Percentiles rank a stretch among this genome's conserved stretches.
Conservation (phyloP, 2,329 filamentous ascomycete species). For the Penicillium hesseltinei region DNA sequence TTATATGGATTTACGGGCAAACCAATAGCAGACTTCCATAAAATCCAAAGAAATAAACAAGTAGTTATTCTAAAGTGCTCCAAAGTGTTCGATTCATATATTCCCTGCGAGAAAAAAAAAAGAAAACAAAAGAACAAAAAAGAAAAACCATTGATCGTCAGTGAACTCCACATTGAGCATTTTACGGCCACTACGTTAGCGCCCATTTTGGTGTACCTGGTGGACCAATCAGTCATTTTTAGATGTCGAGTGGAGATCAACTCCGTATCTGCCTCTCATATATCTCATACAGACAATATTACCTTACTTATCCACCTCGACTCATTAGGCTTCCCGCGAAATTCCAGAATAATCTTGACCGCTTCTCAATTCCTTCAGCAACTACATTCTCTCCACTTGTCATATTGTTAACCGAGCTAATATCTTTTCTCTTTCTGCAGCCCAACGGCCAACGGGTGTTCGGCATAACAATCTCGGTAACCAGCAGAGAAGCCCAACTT, state of each 20-base stretch:
- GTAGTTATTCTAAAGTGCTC: not conserved
- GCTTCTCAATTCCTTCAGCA: slow-evolving; percentile 19
- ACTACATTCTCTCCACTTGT: slow-evolving; percentile 5
- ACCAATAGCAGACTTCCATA: not conserved
- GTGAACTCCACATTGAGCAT: not conserved
- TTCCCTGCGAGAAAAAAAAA: not conserved
- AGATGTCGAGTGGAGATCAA: not conserved
- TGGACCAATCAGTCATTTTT: not conserved
- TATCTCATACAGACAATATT: not conserved
- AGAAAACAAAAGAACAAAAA: too few species aligned
- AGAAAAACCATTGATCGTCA: not conserved
- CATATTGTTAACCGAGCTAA: slow-evolving; percentile 15
- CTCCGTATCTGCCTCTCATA: not conserved
- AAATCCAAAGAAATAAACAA: not conserved
- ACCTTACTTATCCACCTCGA: not conserved
- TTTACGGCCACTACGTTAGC: slow-evolving; percentile 7
- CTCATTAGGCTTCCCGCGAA: not conserved
- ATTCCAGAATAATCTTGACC: slow-evolving; percentile 17
- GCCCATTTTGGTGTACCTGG: not conserved
- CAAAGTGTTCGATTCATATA: not conserved
- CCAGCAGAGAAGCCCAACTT: slow-evolving; percentile 4
- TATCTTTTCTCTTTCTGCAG: slow-evolving; percentile 6
- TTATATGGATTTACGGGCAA: not conserved
- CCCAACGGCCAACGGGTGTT: slow-evolving; percentile 17
- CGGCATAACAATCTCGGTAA: slow-evolving; percentile 15